These are phyloP conservation scores for Debaryomyces robertsiae DNA, from an alignment of 1,139 yeast species.

Conservation along the genomic window DNA sequence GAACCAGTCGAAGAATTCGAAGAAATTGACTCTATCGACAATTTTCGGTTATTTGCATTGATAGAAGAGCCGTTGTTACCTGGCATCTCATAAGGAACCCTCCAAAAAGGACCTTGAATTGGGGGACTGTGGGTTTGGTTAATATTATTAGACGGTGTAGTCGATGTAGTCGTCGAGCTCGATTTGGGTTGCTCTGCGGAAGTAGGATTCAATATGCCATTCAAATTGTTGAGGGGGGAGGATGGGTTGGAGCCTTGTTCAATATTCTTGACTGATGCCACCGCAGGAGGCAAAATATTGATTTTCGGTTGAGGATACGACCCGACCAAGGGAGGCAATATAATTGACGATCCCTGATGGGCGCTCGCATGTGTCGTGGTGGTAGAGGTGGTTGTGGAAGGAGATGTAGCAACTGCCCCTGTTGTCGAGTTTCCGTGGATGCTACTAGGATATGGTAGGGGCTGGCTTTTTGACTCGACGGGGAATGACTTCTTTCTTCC, in stretches of 20 bases:
- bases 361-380: slow-evolving; percentile 10
- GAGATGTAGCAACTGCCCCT: slow-evolving; percentile 9
- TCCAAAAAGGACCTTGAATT: slow-evolving; percentile 53
- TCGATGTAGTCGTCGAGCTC: slow-evolving; percentile 13
- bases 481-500: slow-evolving; percentile 5
- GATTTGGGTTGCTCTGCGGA: slow-evolving; percentile 10
- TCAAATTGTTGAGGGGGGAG: slow-evolving; percentile 22
- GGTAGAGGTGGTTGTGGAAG: slow-evolving; percentile 14
- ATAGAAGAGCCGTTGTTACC: slow-evolving; percentile 13
- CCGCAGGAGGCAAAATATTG: slow-evolving; percentile 13
- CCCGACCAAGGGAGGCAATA: slow-evolving; percentile 20
- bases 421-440: slow-evolving; percentile 1
- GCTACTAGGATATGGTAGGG: slow-evolving; percentile 6
- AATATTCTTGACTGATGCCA: slow-evolving; percentile 13
- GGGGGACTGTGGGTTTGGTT: slow-evolving; percentile 32
- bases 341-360: slow-evolving; percentile 15
- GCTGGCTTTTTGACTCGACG: slow-evolving; percentile 15
- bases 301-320: slow-evolving; percentile 14
- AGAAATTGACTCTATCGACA: slow-evolving; percentile 40
- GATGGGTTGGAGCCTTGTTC: slow-evolving; percentile 21
- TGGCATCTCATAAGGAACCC: slow-evolving; percentile 55
- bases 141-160: slow-evolving; percentile 5
- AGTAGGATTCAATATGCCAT: slow-evolving; percentile 14
- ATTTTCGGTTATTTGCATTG: slow-evolving; percentile 26
- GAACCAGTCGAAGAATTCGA: slow-evolving; percentile 37